These are phyloP conservation scores for Camelina sativa DNA, from an alignment of 345 rosid genomes.

Conservation along the genomic window DNA sequence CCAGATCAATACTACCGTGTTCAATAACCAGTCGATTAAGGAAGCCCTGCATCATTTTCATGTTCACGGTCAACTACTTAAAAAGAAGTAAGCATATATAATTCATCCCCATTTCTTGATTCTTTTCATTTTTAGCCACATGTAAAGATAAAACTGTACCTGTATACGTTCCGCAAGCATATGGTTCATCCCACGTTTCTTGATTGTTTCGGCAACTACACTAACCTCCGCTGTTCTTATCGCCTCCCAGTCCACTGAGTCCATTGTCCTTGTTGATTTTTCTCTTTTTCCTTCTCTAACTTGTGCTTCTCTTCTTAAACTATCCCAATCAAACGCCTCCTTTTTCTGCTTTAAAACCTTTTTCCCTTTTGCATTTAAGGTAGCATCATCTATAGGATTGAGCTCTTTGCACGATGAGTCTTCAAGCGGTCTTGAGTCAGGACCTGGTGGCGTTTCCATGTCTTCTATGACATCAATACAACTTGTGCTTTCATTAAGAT, in stretches of 20 bases:
- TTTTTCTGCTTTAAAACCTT: conserved; percentile 57
- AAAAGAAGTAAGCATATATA: neutral
- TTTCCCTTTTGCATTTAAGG: conserved; percentile 53
- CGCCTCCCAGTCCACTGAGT: conserved; percentile 92
- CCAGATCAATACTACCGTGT: conserved; percentile 82
- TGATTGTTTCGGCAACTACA: conserved; percentile 74
- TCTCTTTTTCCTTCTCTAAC: conserved; percentile 55
- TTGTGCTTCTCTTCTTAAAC: conserved; percentile 66
- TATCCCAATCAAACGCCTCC: conserved; percentile 76
- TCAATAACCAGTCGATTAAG: conserved; percentile 70
- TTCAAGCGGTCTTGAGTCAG: conserved; percentile 41
- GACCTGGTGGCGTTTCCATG: conserved; percentile 42
- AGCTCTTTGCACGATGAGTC: conserved; percentile 46
- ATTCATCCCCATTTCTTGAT: too few species aligned
- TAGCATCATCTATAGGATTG: conserved; percentile 51
- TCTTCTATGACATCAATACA: conserved; percentile 42
- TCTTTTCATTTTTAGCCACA: too few species aligned
- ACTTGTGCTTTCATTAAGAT: conserved; percentile 50
- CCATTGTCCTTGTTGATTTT: conserved; percentile 63
- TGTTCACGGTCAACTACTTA: conserved; percentile 24
- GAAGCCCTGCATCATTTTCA: conserved; percentile 68
- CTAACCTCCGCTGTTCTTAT: conserved; percentile 65
- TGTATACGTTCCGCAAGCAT: conserved; percentile 85
- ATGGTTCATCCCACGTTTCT: conserved; percentile 90
- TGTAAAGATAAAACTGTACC: conserved; percentile 48